Percentiles rank a stretch among this genome's conserved stretches.
These are phyloP conservation scores for Herpetomonas tarakana DNA, from an alignment of 208 protist species.

Conservation along the genomic window DNA sequence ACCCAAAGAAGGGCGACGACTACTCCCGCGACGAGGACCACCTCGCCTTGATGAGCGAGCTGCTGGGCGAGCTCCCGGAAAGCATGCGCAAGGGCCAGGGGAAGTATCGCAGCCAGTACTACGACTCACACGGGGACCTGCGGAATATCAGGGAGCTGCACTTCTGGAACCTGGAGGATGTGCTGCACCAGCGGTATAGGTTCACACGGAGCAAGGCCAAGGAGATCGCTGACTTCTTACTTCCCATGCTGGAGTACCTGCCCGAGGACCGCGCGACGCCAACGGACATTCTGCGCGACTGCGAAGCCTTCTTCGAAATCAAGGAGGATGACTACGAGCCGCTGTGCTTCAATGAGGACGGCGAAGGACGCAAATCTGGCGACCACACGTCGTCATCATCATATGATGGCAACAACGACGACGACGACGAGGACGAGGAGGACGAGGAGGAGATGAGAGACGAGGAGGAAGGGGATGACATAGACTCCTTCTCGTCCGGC, in stretches of 20 bases:
- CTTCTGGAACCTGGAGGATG: conserved; percentile 80
- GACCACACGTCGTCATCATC: conserved; percentile 6
- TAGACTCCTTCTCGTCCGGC: conserved; percentile 7
- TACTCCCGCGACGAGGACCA: conserved; percentile 92
- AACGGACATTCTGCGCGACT: conserved; percentile 72
- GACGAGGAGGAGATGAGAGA: conserved; percentile 11
- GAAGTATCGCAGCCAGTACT: conserved; percentile 77
- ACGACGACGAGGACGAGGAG: conserved; percentile 22
- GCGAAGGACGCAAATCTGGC: conserved; percentile 7
- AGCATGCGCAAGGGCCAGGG: conserved; percentile 79
- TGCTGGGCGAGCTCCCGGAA: conserved; percentile 89
- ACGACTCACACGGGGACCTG: conserved; percentile 76
- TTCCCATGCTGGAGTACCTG: conserved; percentile 93
- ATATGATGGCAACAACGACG: conserved; percentile 21
- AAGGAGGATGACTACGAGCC: conserved; percentile 84
- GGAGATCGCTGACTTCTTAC: conserved; percentile 92
- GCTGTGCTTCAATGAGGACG: conserved; percentile 52
- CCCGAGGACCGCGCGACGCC: conserved; percentile 88
- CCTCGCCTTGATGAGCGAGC: conserved; percentile 93
- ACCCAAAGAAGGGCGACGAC: conserved; percentile 89
- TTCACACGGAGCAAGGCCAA: conserved; percentile 86
- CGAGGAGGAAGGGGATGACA: conserved; percentile 9
- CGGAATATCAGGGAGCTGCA: conserved; percentile 80
- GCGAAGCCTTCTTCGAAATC: conserved; percentile 81
- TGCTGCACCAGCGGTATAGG: conserved; percentile 93